These are phyloP conservation scores for Rutstroemia sp. DNA, from an alignment of 2,329 filamentous ascomycete genomes.

Conservation along the genomic window DNA sequence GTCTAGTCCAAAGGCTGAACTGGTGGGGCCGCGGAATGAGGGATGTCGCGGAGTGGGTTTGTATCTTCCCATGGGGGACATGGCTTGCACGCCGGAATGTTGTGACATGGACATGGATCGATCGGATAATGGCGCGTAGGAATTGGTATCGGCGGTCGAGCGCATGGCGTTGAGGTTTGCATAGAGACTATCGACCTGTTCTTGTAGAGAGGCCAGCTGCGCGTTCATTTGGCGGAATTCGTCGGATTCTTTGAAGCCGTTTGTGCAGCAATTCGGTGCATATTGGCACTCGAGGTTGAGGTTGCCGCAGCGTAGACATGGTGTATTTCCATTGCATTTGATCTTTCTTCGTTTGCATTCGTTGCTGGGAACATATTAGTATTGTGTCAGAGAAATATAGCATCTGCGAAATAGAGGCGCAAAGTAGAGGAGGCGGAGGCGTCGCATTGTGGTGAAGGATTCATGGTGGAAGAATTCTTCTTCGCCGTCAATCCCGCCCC, in stretches of 20 bases:
- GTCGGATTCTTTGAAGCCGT: conserved; percentile 84
- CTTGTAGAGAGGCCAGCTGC: conserved; percentile 68
- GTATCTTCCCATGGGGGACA: conserved; percentile 19
- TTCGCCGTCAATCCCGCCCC: too few relatives aligned
- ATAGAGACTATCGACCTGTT: conserved; percentile 75
- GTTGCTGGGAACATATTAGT: conserved; percentile 37
- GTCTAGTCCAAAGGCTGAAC: conserved; percentile 75
- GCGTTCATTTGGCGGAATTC: conserved; percentile 78
- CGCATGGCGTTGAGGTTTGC: conserved; percentile 53
- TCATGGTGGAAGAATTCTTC: too few relatives aligned
- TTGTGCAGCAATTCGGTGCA: conserved; percentile 59
- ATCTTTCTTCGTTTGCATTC: conserved; percentile 71
- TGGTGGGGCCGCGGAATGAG: conserved; percentile 77
- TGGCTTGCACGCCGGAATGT: conserved; percentile 12
- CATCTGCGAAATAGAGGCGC: background rate
- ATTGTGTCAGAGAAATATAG: background rate
- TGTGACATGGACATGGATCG: conserved; percentile 24
- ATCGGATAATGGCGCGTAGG: conserved; percentile 16
- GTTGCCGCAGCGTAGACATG: conserved; percentile 61
- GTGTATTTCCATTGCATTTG: conserved; percentile 64
- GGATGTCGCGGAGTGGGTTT: conserved; percentile 34
- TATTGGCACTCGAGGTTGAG: conserved; percentile 60
- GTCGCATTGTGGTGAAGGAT: too few relatives aligned
- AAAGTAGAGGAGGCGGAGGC: background rate
- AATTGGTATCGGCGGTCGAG: conserved; percentile 12